Conservation (phyloP, 257 asterid species). For the Paulownia fortunei region DNA sequence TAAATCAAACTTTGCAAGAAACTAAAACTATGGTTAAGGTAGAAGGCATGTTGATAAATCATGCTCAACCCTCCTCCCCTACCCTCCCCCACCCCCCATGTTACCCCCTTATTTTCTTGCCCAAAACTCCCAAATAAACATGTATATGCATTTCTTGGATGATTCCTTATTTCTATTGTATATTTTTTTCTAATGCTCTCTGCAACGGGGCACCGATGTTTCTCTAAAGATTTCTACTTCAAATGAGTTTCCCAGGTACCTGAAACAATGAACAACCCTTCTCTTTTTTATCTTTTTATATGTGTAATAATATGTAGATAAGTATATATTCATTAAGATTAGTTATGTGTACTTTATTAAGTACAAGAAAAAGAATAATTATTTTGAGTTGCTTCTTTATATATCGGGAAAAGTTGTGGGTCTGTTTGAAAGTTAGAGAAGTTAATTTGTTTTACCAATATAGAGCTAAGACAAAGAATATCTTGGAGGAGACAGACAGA, state of each 20-base stretch:
- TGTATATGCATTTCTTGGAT: conserved; percentile 7
- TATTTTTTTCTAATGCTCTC: neutral
- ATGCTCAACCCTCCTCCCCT: neutral
- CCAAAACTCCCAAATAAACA: conserved; percentile 5
- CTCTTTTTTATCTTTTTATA: too few species aligned
- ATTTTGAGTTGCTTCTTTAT: neutral
- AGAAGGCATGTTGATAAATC: conserved; percentile 32
- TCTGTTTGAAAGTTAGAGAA: neutral
- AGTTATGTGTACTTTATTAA: too few species aligned
- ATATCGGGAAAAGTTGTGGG: neutral
- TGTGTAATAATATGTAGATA: neutral
- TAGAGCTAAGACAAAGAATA: too few species aligned
- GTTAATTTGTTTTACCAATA: neutral
- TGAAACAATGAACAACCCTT: neutral
- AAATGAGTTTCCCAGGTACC: conserved; percentile 23
- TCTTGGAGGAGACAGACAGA: neutral
- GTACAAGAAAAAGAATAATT: too few species aligned
- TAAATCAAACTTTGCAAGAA: conserved; percentile 28
- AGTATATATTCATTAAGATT: too few species aligned
- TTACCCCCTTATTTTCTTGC: conserved; percentile 32
- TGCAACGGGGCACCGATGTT: conserved; percentile 44
- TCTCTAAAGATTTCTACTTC: conserved; percentile 34
- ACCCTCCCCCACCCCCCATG: conserved; percentile 1
- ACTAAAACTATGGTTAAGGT: conserved; percentile 26
- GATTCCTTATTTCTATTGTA: neutral